A percentile compares a stretch with the other conserved stretches of the same genome.
Evolutionary conservation across 192 early-diverging fungal genomes (phyloP).

Genomic region (Diversispora epigaea): DNA sequence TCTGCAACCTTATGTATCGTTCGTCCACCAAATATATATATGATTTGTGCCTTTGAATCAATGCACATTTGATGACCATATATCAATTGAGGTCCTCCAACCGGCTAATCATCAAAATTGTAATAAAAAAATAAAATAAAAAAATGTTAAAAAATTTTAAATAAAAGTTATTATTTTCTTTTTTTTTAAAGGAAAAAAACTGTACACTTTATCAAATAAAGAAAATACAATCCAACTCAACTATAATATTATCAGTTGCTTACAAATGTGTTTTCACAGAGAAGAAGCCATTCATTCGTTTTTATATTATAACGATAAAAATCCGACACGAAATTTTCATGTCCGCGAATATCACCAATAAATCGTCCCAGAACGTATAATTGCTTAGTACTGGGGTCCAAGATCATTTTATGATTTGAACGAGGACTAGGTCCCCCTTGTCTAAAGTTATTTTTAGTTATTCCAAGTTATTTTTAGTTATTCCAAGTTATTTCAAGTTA

Average conservation of each 20-base stretch:
- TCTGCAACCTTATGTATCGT: slow-evolving; percentile 63
- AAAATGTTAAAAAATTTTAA: neutral
- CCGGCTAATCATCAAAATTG: slow-evolving; percentile 46
- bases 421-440: slow-evolving; percentile 83
- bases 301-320: slow-evolving; percentile 86
- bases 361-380: slow-evolving; percentile 90
- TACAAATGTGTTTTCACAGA: slow-evolving; percentile 78
- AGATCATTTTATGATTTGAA: slow-evolving; percentile 92
- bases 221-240: neutral
- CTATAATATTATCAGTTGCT: slow-evolving; percentile 23
- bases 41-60: slow-evolving; percentile 61
- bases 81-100: slow-evolving; percentile 84
- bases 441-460: slow-evolving; percentile 41
- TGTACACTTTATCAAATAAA: neutral
- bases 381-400: slow-evolving; percentile 69
- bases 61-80: slow-evolving; percentile 95
- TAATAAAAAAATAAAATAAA: neutral
- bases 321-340: slow-evolving; percentile 73
- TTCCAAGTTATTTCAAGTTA: slow-evolving; percentile 65
- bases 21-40: slow-evolving; percentile 94
- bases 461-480: neutral
- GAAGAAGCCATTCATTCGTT: slow-evolving; percentile 63
- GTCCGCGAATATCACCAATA: slow-evolving; percentile 73
- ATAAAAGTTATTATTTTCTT: no score
- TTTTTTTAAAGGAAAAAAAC: neutral